Evolutionary conservation across 202 grass and related monocot genomes (phyloP), one percentile per base, ranked within the genome.

Genomic region (Eragrostis tef): DNA sequence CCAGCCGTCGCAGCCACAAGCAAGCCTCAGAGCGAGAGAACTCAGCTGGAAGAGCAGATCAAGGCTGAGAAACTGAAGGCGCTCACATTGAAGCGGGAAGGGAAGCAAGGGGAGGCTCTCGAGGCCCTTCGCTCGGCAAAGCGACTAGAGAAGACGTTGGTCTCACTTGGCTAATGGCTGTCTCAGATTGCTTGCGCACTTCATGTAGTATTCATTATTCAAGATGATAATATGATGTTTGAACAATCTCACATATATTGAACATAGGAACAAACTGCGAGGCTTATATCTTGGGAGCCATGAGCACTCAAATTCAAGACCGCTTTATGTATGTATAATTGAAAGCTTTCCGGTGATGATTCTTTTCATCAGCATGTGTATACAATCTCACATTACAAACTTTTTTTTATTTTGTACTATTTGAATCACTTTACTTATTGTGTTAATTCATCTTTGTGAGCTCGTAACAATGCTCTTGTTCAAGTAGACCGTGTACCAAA

Each of bases 21-120:
- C 78, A 87, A 84, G 39, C 82, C 86, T 67, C 82, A 49, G 26
- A 70, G 43, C 17, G 92, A 93, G 79, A 93, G 77, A 60, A 80
- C 68, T 47, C 79, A 88, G 64, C 80, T 98, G 15, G 95, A 93
- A 89, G 95, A 89, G 24, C 84, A 98, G 79, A 93, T 98, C 13
- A 98, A 94, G 78, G 81, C 73, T 1, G 94, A 98, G 86, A 98
- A 94, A 77, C 46, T 93, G 62, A 93, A 90, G 82, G 95, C 95
- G 39, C 84, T 98, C 19, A 82, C 68, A 44, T 92, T 98, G 60
- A 98, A 93, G 26, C 83, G 86, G 3, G 90, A 86, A 77, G 95
- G 94, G 67, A 98, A 91, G 80, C 90, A 92, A 43, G 64, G 87
- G 58, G 95, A 94, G 31, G 95, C 95, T 70, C 48, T 98, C 72